phyloP scores from a whole-genome alignment of 257 asterid genomes.

The Solanum chiquidenum region DNA sequence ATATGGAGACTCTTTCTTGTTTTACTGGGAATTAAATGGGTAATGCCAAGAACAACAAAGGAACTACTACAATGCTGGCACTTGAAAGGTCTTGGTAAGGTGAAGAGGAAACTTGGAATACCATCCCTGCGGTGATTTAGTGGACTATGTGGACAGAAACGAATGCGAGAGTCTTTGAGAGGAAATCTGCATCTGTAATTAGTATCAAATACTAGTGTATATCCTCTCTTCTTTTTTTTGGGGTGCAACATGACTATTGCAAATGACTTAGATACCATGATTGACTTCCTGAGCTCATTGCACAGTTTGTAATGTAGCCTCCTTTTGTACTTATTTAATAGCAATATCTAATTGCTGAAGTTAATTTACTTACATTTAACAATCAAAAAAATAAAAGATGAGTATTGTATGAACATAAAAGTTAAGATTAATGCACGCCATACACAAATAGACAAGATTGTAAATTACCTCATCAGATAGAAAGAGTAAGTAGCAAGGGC shows the following conservation, averaged over 20 bases:
- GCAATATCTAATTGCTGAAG: not conserved
- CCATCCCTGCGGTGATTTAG: not conserved
- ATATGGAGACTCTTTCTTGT: not conserved
- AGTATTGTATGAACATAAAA: not conserved
- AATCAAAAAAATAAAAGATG: not conserved
- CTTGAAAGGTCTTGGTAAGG: not conserved
- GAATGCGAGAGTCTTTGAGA: not conserved
- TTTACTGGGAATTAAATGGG: not conserved
- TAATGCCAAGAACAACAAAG: not conserved
- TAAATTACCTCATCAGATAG: not conserved
- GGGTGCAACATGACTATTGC: not conserved
- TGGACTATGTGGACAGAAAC: not conserved
- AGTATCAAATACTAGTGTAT: not conserved
- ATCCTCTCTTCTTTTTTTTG: not conserved
- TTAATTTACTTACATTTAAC: not conserved
- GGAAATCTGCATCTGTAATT: not conserved
- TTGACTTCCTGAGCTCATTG: not conserved
- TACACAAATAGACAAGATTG: not conserved
- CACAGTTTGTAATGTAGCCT: not conserved
- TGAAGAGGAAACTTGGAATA: not conserved
- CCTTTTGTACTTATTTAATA: not conserved
- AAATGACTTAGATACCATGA: not conserved
- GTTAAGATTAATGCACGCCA: not conserved
- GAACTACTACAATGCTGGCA: not conserved
- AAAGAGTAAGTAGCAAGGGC: not conserved